These are phyloP conservation scores for Tetrapisispora fleetii DNA, from an alignment of 805 yeast genomes.

Conservation along the genomic window DNA sequence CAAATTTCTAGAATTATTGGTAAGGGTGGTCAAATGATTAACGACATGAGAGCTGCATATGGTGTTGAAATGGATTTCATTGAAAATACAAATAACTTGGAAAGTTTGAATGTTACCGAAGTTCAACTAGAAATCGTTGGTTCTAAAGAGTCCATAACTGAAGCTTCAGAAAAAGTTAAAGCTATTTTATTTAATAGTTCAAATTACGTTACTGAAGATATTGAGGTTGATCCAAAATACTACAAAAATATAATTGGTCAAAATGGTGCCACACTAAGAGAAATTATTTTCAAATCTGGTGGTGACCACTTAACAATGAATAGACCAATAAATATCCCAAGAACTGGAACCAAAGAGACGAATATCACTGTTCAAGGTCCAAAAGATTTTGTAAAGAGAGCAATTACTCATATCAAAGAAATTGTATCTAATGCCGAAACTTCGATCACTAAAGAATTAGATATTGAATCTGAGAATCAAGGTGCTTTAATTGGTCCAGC, in stretches of 20 bases:
- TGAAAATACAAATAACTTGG: constrained; percentile 31
- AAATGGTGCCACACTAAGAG: constrained; percentile 63
- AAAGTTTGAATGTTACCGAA: constrained; percentile 37
- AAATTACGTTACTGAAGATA: constrained; percentile 45
- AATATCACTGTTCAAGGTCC: constrained; percentile 66
- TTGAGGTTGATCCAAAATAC: constrained; percentile 64
- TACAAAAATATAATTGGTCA: constrained; percentile 71
- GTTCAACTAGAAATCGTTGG: constrained; percentile 69
- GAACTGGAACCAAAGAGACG: constrained; percentile 47
- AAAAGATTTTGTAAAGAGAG: constrained; percentile 57
- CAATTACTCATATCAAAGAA: constrained; percentile 49
- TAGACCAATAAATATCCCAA: constrained; percentile 47
- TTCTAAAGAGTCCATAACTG: constrained; percentile 62
- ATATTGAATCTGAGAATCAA: constrained; percentile 63
- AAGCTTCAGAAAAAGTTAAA: constrained; percentile 55
- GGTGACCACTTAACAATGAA: constrained; percentile 37
- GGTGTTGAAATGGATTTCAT: constrained; percentile 43
- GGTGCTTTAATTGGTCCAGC: constrained; percentile 71
- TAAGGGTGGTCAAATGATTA: constrained; percentile 73
- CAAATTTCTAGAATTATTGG: constrained; percentile 86
- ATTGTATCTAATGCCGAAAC: constrained; percentile 59
- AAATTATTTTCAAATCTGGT: constrained; percentile 71
- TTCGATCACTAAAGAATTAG: constrained; percentile 39
- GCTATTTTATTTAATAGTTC: constrained; percentile 55
- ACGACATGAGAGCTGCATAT: constrained; percentile 57